A percentile compares a stretch with the other conserved stretches of the same genome.
Conservation (phyloP, 1,284 basidiomycete species). For the Ceratobasidium sp. region DNA sequence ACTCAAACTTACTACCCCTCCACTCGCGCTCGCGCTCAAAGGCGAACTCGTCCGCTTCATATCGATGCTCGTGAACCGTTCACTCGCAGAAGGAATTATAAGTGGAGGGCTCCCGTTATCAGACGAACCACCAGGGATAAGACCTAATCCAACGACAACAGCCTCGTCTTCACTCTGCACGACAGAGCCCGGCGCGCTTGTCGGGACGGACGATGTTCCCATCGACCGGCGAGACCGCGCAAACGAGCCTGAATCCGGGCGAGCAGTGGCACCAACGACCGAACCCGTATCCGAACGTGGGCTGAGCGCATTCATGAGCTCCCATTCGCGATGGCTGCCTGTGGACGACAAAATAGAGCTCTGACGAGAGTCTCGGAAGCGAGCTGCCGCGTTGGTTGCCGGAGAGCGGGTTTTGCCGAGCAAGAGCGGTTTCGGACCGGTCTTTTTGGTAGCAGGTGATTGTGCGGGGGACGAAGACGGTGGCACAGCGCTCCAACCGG, state of each 20-base stretch:
- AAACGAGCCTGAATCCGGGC: conserved; percentile 34
- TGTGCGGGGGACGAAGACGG: conserved; percentile 35
- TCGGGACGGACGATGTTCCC: conserved; percentile 27
- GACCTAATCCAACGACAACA: conserved; percentile 30
- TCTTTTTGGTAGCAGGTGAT: conserved; percentile 32
- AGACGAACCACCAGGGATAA: conserved; percentile 15
- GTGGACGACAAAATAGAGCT: conserved; percentile 47
- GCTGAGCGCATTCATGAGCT: conserved; percentile 32
- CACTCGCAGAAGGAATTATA: not conserved
- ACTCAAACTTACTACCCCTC: conserved; percentile 28
- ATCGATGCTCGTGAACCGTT: conserved; percentile 8
- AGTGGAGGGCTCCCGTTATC: conserved; percentile 35
- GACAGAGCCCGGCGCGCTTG: conserved; percentile 28
- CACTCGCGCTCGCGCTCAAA: conserved; percentile 16
- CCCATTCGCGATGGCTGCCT: conserved; percentile 42
- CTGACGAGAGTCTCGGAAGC: conserved; percentile 44
- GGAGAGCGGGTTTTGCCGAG: conserved; percentile 44
- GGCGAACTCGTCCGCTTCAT: conserved; percentile 39
- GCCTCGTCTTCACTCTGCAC: conserved; percentile 39
- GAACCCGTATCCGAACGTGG: conserved; percentile 37
- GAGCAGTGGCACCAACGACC: not conserved
- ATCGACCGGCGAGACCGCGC: conserved; percentile 22
- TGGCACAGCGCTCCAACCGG: conserved; percentile 40
- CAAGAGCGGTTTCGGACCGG: conserved; percentile 47
- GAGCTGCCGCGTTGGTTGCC: conserved; percentile 29